phyloP scores from a whole-genome alignment of 208 protist species.

The Leishmania arabica region DNA sequence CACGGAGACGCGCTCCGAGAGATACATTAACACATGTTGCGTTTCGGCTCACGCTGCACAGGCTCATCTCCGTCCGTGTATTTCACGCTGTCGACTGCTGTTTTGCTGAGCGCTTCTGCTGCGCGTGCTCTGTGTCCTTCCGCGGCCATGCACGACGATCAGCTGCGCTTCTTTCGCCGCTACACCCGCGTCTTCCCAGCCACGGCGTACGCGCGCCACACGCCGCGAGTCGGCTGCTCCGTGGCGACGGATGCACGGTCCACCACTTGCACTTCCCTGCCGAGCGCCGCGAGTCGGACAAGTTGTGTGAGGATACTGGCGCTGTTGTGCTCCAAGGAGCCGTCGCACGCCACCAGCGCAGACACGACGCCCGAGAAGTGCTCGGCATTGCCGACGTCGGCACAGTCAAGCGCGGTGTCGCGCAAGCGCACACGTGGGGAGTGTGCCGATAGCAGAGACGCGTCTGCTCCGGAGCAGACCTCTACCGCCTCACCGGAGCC shows the following conservation, averaged over 20 bases:
- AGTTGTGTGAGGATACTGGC: slow-evolving; percentile 36
- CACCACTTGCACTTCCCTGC: not conserved
- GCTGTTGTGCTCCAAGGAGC: slow-evolving; percentile 32
- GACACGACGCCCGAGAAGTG: not conserved
- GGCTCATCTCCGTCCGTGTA: not conserved
- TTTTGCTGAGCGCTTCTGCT: not conserved
- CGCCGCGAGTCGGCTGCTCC: slow-evolving; percentile 34
- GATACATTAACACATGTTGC: not conserved
- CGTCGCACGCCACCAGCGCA: not conserved
- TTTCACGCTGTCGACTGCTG: not conserved
- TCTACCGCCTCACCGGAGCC: not conserved
- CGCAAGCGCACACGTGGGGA: slow-evolving; percentile 17
- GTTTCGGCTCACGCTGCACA: not conserved
- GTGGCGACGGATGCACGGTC: slow-evolving; percentile 7
- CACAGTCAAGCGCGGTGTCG: not conserved
- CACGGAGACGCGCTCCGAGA: not conserved
- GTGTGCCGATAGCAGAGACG: not conserved
- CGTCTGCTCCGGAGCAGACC: not conserved
- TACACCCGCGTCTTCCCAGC: slow-evolving; percentile 37
- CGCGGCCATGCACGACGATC: slow-evolving; percentile 26
- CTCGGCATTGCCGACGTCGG: not conserved
- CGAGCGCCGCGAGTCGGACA: not conserved
- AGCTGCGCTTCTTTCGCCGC: slow-evolving; percentile 22
- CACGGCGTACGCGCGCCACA: slow-evolving; percentile 42
- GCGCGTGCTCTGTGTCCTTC: not conserved